These are phyloP conservation scores for Ophiognomonia clavigignenti-juglandacearum DNA, from an alignment of 2,329 filamentous ascomycete genomes.

Conservation along the genomic window DNA sequence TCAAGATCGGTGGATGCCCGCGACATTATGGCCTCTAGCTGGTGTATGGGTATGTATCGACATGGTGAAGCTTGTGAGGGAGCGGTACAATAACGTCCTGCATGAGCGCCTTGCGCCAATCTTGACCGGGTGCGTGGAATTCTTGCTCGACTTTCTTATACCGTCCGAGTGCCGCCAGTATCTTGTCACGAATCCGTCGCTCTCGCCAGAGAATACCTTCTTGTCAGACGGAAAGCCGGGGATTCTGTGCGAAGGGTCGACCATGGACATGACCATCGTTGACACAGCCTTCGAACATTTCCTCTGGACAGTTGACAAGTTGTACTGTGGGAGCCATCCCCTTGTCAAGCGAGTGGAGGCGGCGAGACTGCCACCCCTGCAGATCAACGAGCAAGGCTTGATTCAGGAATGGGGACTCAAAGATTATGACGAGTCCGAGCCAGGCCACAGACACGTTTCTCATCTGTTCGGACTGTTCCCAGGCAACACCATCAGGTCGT, in stretches of 20 bases:
- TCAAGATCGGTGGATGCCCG: slow-evolving; percentile 28
- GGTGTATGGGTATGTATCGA: slow-evolving; percentile 25
- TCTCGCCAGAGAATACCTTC: slow-evolving; percentile 30
- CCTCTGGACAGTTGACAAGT: slow-evolving; percentile 20
- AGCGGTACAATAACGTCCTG: slow-evolving; percentile 21
- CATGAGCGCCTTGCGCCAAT: slow-evolving; percentile 22
- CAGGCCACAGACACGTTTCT: slow-evolving; percentile 45
- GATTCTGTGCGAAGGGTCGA: slow-evolving; percentile 37
- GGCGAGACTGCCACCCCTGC: slow-evolving; percentile 20
- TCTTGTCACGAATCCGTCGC: slow-evolving; percentile 28
- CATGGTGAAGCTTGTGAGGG: slow-evolving; percentile 24
- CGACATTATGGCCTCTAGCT: slow-evolving; percentile 25
- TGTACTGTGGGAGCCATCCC: slow-evolving; percentile 5
- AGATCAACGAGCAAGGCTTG: slow-evolving; percentile 29
- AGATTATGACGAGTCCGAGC: slow-evolving; percentile 36
- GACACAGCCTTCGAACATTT: slow-evolving; percentile 22
- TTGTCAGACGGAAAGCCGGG: slow-evolving; percentile 30
- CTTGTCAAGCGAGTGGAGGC: slow-evolving; percentile 17
- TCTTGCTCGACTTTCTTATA: slow-evolving; percentile 25
- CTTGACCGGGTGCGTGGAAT: slow-evolving; percentile 26
- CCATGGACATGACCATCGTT: slow-evolving; percentile 42
- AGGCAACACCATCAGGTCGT: slow-evolving; percentile 29
- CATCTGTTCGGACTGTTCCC: slow-evolving; percentile 46
- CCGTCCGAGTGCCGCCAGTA: slow-evolving; percentile 19
- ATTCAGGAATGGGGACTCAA: slow-evolving; percentile 36